Evolutionary conservation across 1,284 basidiomycete species (phyloP), one percentile per base, ranked within the genome.

Genomic region (Agaricales sp.): DNA sequence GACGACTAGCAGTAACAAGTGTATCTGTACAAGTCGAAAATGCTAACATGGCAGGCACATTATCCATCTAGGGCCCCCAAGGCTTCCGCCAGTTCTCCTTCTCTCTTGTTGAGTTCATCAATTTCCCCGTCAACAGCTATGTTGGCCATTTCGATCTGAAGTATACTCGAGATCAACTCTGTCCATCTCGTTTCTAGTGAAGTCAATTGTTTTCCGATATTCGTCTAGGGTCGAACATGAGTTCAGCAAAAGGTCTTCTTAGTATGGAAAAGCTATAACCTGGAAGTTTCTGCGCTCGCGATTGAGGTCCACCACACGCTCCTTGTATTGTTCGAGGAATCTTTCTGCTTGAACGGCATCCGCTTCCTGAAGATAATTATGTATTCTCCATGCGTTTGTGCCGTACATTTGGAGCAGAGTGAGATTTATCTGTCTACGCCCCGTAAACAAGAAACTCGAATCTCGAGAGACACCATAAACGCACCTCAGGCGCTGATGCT

Each of bases 61-160:
- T n/a, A n/a, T n/a, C n/a, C n/a, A n/a, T n/a, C n/a, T n/a, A n/a
- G n/a, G n/a, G n/a, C n/a, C n/a, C 39, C 19, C 6, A 41, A 16
- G 20, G 24, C 20, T 24, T 67, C 72, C 48, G 73, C 69, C 47
- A 87, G 65, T 56, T 84, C 81, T 2, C 69, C 74, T 60, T 83
- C 82, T 54, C 63, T 70, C 53, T 66, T 68, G 55, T 73, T 72
- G 50, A 87, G 63, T 41, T 70, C 66, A 46, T 75, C 75, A 46
- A 91, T 69, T 59, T 93, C 87, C 4, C 70, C 78, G 58, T 89
- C 87, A 54, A 92, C 66, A 16, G 88, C 87, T 26, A 87, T 73
- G 61, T 92, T 93, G n/a, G 90, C 92, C 71, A 95, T 82, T 70
- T 93, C 90, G 55, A 94, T 85, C 64, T 94, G 90, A 54, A 95